Evolutionary conservation across 805 yeast species (phyloP), one percentile per base, ranked within the genome.

Genomic region (Huiozyma naganishii): DNA sequence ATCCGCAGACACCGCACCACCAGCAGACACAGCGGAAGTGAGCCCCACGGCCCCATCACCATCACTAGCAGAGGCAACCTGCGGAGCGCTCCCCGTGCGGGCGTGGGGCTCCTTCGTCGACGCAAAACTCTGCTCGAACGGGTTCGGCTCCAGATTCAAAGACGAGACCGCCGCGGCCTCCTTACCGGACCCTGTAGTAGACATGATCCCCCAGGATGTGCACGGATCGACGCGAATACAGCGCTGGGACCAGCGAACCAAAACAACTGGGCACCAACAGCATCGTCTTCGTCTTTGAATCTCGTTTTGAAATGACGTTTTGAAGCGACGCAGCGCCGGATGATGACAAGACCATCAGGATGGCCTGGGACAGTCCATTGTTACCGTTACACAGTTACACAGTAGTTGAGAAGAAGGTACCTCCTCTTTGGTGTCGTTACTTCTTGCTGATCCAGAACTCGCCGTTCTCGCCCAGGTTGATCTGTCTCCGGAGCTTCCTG

Each of bases 51-150:
- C 34, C 10, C 34, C 34, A 32, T 32, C n/a, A 32, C 34, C n/a
- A 32, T 32, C 34, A 4, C 5, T 4, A 32, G 34, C 3, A 10
- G 44, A 28, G 4, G 44, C 36, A 7, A 36, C 12, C 10, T 37
- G 40, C 10, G 45, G 36, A 11, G 37, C 13, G 6, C 17, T n/a
- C 17, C 27, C 17, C 23, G 23, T 4, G 23, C 23, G 23, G 23
- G 23, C 23, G 23, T 17, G 23, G 23, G 23, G 23, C 38, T 52
- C 52, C 42, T 58, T 51, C 3, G 58, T 79, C 2, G 78, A 66
- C n/a, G 92, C 96, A 67, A 90, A 90, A 41, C 95, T 84, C 62
- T 83, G 84, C 63, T 90, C 98, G 59, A 90, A 90, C 5, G 97
- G 97, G 56, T 90, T 90, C 7, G 92, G 95, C 62, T 92, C 98